Evolutionary conservation across 768 basidiomycete genomes (phyloP).

Genomic region (Coprinopsis sp.): DNA sequence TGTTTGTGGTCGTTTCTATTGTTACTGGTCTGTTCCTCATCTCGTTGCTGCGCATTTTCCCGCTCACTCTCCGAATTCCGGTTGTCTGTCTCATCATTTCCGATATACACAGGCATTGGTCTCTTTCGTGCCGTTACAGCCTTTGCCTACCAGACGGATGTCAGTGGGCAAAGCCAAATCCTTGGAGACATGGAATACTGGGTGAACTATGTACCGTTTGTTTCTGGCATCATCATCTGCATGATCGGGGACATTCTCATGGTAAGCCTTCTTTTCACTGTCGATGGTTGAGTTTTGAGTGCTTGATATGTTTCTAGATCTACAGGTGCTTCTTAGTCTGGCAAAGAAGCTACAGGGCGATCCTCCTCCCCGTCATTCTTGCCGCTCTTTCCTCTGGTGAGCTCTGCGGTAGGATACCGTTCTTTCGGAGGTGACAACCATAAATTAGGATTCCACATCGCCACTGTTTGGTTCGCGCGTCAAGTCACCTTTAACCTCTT

Average conservation of each 20-base stretch:
- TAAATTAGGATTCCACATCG: conserved; percentile 12
- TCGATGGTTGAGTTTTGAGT: not conserved
- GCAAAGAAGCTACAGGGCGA: conserved; percentile 17
- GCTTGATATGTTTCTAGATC: conserved; percentile 17
- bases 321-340: conserved; percentile 29
- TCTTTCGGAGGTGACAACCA: conserved; percentile 1
- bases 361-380: conserved; percentile 20
- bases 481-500: not conserved
- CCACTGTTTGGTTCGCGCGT: conserved; percentile 19
- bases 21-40: conserved; percentile 7
- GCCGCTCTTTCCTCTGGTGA: conserved; percentile 15
- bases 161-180: conserved; percentile 16
- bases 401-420: conserved; percentile 8
- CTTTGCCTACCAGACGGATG: conserved; percentile 13
- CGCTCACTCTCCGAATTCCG: not conserved
- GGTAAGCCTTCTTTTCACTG: conserved; percentile 16
- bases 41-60: no score
- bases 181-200: conserved; percentile 19
- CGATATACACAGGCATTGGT: conserved; percentile 9
- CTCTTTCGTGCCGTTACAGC: conserved; percentile 21
- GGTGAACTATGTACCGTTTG: conserved; percentile 19
- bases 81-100: not conserved
- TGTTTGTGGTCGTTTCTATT: conserved; percentile 11
- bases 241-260: conserved; percentile 27
- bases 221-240: conserved; percentile 20